Conservation (phyloP, 495 filamentous ascomycete genomes). For the Lentithecium fluviatile region DNA sequence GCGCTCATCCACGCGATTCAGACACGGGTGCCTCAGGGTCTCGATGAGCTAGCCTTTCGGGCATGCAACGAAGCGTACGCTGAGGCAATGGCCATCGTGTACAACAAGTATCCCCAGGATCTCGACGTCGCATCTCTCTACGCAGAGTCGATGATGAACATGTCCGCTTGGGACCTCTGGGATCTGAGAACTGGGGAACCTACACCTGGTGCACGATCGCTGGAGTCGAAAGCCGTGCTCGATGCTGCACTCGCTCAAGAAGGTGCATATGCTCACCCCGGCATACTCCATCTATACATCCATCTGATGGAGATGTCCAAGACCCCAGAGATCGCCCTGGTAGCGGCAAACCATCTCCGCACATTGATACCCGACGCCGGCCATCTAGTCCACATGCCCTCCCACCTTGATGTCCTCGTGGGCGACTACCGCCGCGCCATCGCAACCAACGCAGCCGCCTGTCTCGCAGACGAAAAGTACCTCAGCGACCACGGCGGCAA, state of each 20-base stretch:
- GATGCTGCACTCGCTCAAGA: constrained; percentile 50
- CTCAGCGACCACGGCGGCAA: constrained; percentile 50
- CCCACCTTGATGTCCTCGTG: constrained; percentile 64
- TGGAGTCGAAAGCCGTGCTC: constrained; percentile 57
- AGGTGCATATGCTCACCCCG: constrained; percentile 51
- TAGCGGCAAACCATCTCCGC: constrained; percentile 58
- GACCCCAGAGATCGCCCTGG: constrained; percentile 58
- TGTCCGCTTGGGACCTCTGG: constrained; percentile 69
- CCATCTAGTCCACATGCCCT: constrained; percentile 73
- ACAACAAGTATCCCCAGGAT: constrained; percentile 54
- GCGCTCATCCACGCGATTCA: constrained; percentile 60
- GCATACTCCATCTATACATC: constrained; percentile 67
- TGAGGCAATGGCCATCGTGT: constrained; percentile 59
- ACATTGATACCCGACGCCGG: constrained; percentile 64
- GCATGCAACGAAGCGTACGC: constrained; percentile 60
- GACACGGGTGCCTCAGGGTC: constrained; percentile 53
- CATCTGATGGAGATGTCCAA: constrained; percentile 74
- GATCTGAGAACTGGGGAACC: constrained; percentile 59
- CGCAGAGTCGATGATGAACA: constrained; percentile 67
- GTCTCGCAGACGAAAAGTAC: constrained; percentile 61
- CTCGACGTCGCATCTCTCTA: constrained; percentile 62
- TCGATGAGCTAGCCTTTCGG: constrained; percentile 47
- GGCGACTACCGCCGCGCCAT: constrained; percentile 65
- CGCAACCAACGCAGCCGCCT: constrained; percentile 61
- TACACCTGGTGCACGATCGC: constrained; percentile 52